Conservation (phyloP, 306 rosid species). For the Sindora glabra region DNA sequence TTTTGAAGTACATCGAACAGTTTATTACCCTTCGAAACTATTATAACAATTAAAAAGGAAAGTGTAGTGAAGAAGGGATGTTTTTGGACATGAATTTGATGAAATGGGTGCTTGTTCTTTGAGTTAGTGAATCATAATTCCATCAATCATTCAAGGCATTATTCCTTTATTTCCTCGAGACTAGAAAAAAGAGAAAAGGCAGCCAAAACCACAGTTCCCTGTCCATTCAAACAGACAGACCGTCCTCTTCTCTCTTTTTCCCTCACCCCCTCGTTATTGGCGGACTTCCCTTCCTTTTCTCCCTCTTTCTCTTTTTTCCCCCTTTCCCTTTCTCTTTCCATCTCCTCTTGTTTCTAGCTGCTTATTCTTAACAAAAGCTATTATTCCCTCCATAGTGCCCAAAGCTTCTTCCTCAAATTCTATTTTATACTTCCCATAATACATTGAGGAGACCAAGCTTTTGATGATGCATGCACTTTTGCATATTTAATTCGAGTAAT, state of each 20-base stretch:
- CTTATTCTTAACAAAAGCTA: slow-evolving; percentile 59
- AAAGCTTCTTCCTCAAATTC: slow-evolving; percentile 32
- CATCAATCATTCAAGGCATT: slow-evolving; percentile 55
- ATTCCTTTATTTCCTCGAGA: slow-evolving; percentile 36
- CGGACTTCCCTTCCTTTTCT: slow-evolving; percentile 35
- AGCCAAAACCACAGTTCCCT: slow-evolving; percentile 15
- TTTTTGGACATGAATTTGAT: slow-evolving; percentile 14
- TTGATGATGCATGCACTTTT: slow-evolving; percentile 50
- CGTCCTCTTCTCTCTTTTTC: slow-evolving; percentile 32
- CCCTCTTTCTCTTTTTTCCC: slow-evolving; percentile 34
- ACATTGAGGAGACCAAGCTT: slow-evolving; percentile 43
- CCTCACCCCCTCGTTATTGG: slow-evolving; percentile 29
- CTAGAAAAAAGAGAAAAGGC: slow-evolving; percentile 26
- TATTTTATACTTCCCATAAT: slow-evolving; percentile 36
- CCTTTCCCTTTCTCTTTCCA: slow-evolving; percentile 21
- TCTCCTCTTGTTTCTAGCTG: slow-evolving; percentile 32
- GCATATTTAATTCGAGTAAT: slow-evolving; percentile 22
- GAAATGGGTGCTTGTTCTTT: slow-evolving; percentile 26
- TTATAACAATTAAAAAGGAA: too few relatives aligned
- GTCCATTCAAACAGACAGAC: slow-evolving; percentile 54
- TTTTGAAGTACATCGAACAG: too few relatives aligned
- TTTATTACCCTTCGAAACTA: too few relatives aligned
- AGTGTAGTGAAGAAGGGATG: too few relatives aligned
- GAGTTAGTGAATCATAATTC: slow-evolving; percentile 25
- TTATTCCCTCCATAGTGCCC: slow-evolving; percentile 49